These are phyloP conservation scores for Macrophomina phaseolina DNA, from an alignment of 2,329 filamentous ascomycete genomes.

Conservation along the genomic window DNA sequence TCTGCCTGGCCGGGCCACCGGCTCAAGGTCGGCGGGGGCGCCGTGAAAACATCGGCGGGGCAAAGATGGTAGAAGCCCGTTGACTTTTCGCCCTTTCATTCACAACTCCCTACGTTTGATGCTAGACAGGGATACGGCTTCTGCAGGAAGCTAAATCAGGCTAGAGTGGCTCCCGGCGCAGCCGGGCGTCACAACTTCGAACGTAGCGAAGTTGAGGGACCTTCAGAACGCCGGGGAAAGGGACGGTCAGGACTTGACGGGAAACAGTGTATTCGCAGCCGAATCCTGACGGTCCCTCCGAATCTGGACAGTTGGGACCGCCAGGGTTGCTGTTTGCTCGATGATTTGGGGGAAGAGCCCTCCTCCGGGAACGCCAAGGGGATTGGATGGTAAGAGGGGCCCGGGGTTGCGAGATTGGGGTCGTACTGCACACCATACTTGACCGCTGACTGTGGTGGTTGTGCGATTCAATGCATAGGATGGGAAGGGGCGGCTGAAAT, in stretches of 20 bases:
- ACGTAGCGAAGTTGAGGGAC: neutral
- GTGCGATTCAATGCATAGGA: neutral
- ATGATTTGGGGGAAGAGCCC: neutral
- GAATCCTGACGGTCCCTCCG: neutral
- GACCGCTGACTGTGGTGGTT: neutral
- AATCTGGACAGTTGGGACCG: neutral
- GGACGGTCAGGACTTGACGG: neutral
- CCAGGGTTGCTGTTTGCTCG: neutral
- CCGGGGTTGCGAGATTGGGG: neutral
- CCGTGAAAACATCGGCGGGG: neutral
- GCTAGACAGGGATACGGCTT: neutral
- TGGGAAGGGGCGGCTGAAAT: neutral
- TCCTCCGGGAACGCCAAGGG: neutral
- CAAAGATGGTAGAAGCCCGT: neutral
- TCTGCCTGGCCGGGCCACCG: neutral
- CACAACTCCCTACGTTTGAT: slow-evolving; percentile 11
- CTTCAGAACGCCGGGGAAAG: neutral
- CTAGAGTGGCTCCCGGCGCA: neutral
- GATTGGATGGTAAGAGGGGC: neutral
- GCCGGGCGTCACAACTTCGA: neutral
- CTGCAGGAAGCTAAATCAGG: neutral
- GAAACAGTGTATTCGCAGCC: neutral
- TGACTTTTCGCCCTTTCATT: neutral
- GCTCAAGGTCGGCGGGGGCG: neutral
- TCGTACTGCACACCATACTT: neutral